Evolutionary conservation across 371 early-diverging fungal genomes (phyloP).

Genomic region (Batkoa obscura): DNA sequence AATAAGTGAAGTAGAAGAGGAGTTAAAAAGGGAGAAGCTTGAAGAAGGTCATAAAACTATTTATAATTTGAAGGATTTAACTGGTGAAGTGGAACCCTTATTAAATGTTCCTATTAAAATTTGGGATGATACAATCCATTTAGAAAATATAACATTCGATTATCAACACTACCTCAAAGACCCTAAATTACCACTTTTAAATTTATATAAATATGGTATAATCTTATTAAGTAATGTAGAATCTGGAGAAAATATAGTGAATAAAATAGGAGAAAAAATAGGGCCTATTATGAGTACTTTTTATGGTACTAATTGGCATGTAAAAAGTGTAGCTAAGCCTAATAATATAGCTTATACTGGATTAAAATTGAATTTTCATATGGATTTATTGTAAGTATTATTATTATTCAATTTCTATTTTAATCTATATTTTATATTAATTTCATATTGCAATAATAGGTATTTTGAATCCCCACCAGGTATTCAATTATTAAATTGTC

Average conservation of each 20-base stretch:
- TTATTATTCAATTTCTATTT: not conserved
- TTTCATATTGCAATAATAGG: constrained; percentile 11
- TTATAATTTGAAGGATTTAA: constrained; percentile 22
- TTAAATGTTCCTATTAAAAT: too few species aligned
- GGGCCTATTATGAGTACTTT: constrained; percentile 62
- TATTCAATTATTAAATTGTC: constrained; percentile 60
- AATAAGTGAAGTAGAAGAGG: constrained; percentile 22
- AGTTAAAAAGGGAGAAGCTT: constrained; percentile 9
- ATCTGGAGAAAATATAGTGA: constrained; percentile 23
- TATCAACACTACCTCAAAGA: constrained; percentile 44
- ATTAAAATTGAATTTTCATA: constrained; percentile 66
- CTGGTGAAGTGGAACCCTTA: too few species aligned
- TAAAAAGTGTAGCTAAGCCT: constrained; percentile 51
- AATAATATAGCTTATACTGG: constrained; percentile 79
- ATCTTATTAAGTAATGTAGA: constrained; percentile 55
- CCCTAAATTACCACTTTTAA: constrained; percentile 26
- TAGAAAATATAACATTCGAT: constrained; percentile 25
- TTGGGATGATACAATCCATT: constrained; percentile 13
- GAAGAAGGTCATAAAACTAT: constrained; percentile 17
- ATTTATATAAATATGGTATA: constrained; percentile 47
- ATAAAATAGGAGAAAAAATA: constrained; percentile 41
- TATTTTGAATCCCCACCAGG: constrained; percentile 76
- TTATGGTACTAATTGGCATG: constrained; percentile 71
- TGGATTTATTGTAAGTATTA: constrained; percentile 66
- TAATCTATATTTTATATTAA: constrained; percentile 26